phyloP scores from a whole-genome alignment of 2,329 filamentous ascomycete species.

The Daldinia eschscholtzii region DNA sequence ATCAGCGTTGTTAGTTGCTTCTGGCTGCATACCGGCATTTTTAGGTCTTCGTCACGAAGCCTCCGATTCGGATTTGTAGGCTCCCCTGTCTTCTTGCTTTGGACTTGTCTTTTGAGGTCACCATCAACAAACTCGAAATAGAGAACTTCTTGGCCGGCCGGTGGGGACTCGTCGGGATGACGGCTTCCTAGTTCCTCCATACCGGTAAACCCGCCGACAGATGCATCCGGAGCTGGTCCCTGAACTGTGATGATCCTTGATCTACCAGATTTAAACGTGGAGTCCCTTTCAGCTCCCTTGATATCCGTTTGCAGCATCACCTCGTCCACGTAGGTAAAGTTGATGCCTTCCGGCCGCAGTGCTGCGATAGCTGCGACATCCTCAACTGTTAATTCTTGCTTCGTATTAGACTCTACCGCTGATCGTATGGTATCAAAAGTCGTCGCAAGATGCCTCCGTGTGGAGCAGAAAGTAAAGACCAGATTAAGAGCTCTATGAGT shows the following conservation, averaged over 20 bases:
- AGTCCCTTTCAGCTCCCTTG: constrained; percentile 74
- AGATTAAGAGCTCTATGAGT: constrained; percentile 89
- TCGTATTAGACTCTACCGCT: constrained; percentile 86
- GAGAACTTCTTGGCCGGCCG: constrained; percentile 74
- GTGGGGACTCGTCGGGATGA: constrained; percentile 51
- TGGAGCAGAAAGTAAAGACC: constrained; percentile 94
- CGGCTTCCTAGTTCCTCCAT: constrained; percentile 56
- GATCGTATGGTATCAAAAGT: constrained; percentile 90
- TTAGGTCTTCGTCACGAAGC: constrained; percentile 82
- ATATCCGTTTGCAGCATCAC: constrained; percentile 84
- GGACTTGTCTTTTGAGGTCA: constrained; percentile 85
- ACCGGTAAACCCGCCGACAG: constrained; percentile 69
- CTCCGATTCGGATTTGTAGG: constrained; percentile 75
- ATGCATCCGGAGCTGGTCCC: constrained; percentile 65
- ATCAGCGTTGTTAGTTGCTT: constrained; percentile 92
- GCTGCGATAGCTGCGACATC: constrained; percentile 87
- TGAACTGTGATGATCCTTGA: constrained; percentile 64
- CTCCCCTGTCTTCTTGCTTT: constrained; percentile 78
- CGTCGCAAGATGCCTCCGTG: constrained; percentile 90
- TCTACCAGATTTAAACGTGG: constrained; percentile 70
- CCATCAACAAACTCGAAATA: constrained; percentile 94
- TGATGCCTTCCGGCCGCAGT: constrained; percentile 81
- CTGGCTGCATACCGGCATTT: constrained; percentile 92
- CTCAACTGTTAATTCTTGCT: constrained; percentile 75
- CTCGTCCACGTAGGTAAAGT: constrained; percentile 89